Conservation (phyloP, 768 basidiomycete genomes). For the Russula foetens region DNA sequence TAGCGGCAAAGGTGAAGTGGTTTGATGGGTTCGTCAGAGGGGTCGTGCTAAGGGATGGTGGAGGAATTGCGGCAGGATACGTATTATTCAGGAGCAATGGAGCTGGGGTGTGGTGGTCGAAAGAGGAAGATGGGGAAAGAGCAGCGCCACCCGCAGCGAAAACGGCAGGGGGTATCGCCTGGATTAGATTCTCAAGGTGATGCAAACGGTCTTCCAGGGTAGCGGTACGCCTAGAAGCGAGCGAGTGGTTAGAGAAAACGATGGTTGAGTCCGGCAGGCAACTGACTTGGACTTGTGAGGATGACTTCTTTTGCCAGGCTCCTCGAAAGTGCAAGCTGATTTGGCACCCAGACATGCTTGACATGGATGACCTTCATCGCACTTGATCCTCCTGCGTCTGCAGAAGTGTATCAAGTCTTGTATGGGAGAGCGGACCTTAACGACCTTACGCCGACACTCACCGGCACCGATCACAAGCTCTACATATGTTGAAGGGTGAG, state of each 20-base stretch:
- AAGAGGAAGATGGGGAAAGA: constrained; percentile 27
- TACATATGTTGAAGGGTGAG: constrained; percentile 26
- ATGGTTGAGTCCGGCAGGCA: not conserved
- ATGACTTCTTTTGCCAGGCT: constrained; percentile 77
- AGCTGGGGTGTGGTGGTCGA: constrained; percentile 28
- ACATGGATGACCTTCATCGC: constrained; percentile 85
- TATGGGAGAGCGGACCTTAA: not conserved
- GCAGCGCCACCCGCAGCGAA: constrained; percentile 52
- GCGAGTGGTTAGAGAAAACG: not conserved
- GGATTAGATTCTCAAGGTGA: constrained; percentile 76
- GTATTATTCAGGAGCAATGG: constrained; percentile 35
- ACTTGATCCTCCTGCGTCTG: constrained; percentile 78
- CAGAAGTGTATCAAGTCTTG: constrained; percentile 7
- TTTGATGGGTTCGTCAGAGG: constrained; percentile 77
- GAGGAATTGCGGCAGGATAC: constrained; percentile 56
- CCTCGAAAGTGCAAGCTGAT: constrained; percentile 80
- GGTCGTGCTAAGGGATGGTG: constrained; percentile 67
- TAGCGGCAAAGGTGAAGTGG: constrained; percentile 48
- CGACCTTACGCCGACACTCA: constrained; percentile 32
- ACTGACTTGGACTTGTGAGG: constrained; percentile 85
- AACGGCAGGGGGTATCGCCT: constrained; percentile 75
- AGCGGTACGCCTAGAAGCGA: constrained; percentile 53
- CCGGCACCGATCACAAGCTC: constrained; percentile 89
- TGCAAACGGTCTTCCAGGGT: constrained; percentile 87
- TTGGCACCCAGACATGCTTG: constrained; percentile 80